Evolutionary conservation across 106 monocot genomes (phyloP).

Genomic region (Amphibolis antarctica): DNA sequence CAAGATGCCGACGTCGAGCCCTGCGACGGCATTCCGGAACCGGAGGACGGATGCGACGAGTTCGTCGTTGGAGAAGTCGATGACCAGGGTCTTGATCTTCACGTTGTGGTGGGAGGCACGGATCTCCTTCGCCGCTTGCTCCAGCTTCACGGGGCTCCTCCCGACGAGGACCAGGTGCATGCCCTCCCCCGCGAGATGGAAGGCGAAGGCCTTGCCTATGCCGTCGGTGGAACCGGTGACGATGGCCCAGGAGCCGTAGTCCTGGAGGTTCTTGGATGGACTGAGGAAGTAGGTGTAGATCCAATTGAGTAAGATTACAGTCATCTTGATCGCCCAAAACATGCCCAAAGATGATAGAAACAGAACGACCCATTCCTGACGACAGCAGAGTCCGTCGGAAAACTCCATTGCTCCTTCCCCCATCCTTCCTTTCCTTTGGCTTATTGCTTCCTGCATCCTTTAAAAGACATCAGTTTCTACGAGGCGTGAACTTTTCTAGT

Average conservation of each 20-base stretch:
- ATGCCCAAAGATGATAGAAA: not conserved
- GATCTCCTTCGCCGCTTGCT: constrained; percentile 31
- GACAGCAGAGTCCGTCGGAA: not conserved
- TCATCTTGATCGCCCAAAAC: not conserved
- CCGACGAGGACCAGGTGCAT: constrained; percentile 64
- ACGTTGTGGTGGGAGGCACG: constrained; percentile 2
- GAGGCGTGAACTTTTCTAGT: no score
- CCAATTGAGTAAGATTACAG: constrained; percentile 29
- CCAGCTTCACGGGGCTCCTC: constrained; percentile 50
- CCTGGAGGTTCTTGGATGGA: constrained; percentile 7
- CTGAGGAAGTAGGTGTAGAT: constrained; percentile 52
- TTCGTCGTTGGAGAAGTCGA: constrained; percentile 61
- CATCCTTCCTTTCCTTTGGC: not conserved
- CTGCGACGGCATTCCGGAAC: constrained; percentile 31
- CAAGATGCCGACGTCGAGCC: constrained; percentile 65
- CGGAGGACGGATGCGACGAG: constrained; percentile 23
- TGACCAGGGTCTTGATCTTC: constrained; percentile 29
- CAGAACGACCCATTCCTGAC: not conserved
- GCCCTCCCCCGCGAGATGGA: constrained; percentile 43
- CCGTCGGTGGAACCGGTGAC: constrained; percentile 83
- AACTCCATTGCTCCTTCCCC: not conserved
- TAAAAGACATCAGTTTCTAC: no score
- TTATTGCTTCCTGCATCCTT: not conserved
- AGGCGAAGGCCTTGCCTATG: constrained; percentile 54
- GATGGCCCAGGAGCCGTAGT: constrained; percentile 72